Base-by-base conservation (phyloP, 495 filamentous ascomycete species). In the Chaetomidium leptoderma region DNA sequence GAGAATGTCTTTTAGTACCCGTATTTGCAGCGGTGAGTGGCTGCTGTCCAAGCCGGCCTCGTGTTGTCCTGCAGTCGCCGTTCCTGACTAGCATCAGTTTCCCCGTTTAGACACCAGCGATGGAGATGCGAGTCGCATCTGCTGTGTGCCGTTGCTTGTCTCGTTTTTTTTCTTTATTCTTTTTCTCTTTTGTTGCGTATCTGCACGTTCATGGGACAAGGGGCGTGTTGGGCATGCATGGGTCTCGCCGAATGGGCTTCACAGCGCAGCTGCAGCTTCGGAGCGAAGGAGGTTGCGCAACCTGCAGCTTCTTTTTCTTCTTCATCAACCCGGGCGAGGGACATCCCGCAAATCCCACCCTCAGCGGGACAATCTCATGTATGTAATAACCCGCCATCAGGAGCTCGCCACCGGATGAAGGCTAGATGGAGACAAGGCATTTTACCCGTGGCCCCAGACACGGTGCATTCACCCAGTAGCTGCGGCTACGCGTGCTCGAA, bases 391-490 rank as follows among this genome's bases (percentile, higher is more conserved):
- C n/a, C 35, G 17, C 26, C 42, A 42, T 24, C 54, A 62, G 32
- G 37, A 44, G 49, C 56, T 69, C 58, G 66, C 64, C 66, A 64
- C 68, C 66, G 62, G 61, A 26, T 67, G 64, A 67, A 63, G 56
- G 35, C 32, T 43, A 44, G 42, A 36, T 42, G 26, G 55, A 60
- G 63, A 64, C 62, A 61, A 59, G 64, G 54, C 64, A 69, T 59
- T 66, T 69, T 71, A 71, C 57, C 68, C 66, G 64, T 62, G 39
- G 65, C 66, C 56, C 62, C 62, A 67, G 59, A 69, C 67, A 66
- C 61, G 52, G 59, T 58, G 62, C 68, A 67, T 71, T 69, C 66
- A 69, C 64, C 66, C 66, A 69, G 59, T 53, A 50, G 58, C 66
- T 65, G 68, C 68, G 66, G 66, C 60, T 69, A 67, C 68, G 61